Evolutionary conservation across 345 rosid species (phyloP).

Genomic region (Gossypium rotundifolium): DNA sequence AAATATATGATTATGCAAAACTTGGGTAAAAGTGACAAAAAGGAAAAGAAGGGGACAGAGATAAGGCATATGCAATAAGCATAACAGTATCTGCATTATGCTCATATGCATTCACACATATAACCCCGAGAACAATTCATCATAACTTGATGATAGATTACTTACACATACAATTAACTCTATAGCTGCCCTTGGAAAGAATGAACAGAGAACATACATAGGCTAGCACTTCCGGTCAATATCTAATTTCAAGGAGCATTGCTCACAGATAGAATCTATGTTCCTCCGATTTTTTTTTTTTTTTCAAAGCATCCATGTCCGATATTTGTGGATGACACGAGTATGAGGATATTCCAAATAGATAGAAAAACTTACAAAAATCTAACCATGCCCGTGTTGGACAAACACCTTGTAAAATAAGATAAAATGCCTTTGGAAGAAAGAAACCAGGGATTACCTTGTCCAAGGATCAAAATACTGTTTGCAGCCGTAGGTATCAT

Average conservation of each 20-base stretch:
- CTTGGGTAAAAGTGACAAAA: background rate
- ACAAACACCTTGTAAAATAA: background rate
- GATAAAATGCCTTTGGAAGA: background rate
- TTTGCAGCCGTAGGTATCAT: slow-evolving; percentile 42
- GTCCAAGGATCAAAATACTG: slow-evolving; percentile 61
- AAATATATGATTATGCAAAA: background rate
- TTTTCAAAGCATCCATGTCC: background rate
- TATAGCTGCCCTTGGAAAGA: background rate
- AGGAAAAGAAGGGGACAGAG: background rate
- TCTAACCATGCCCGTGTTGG: background rate
- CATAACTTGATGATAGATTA: background rate
- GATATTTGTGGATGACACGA: background rate
- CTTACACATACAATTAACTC: background rate
- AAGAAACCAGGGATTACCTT: slow-evolving; percentile 39
- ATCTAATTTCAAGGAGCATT: background rate
- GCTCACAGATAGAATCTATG: background rate
- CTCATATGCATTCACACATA: background rate
- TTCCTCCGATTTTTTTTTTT: background rate
- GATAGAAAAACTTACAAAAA: no score
- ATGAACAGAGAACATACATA: background rate
- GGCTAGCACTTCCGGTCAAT: background rate
- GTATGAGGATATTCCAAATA: background rate
- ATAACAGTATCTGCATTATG: background rate
- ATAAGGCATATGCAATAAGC: background rate
- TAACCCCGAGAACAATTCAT: background rate